Base-by-base conservation (phyloP, 2,329 filamentous ascomycete genomes). In the Plenodomus biglobosus region DNA sequence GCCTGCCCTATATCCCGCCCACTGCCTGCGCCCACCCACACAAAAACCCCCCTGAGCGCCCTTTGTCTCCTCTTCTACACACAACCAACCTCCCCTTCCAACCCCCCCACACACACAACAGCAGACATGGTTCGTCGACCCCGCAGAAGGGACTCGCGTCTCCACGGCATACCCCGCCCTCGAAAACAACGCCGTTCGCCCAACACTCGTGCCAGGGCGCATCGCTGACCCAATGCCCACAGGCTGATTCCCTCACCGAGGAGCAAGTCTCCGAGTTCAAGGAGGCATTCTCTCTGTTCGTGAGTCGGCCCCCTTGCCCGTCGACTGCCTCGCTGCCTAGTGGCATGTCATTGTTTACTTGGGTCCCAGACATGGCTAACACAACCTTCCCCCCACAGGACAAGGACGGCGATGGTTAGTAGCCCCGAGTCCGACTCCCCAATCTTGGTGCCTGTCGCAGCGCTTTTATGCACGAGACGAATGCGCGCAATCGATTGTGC, bases 221-320 rank as follows among this genome's bases (percentile, higher is more conserved):
- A 40, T 27, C 52, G 44, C 70, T 72, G 50, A 72, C 66, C 27
- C 35, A 8, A 8, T 40, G 46, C 20, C 27, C 41, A 49, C 75
- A 97, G 92, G 92, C 92, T 76, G 94, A 99, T 76, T 92, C 92
- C 76, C 87, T 99, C 73, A 97, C 94, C 68, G 94, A 99, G 84
- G 94, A 99, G 81, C 94, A 99, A 85, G 94, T 99, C 75, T 97
- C 94, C 75, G 94, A 99, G 82, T 99, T 97, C 84, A 99, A 97
- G 88, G 94, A 99, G 82, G 94, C 94, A 46, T 99, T 99, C 81
- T 99, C 94, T 75, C 90, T 99, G 63, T 99, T 99, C 78, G 94
- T 99, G 87, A 87, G 94, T 86, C 37, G 13, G 11, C 27, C 15
- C 20, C 53, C 40, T 42, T 22, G 30, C 35, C 35, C 37, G 18